These are phyloP conservation scores for Coccomyxa sp. DNA, from an alignment of 139 green algal species.

Conservation along the genomic window DNA sequence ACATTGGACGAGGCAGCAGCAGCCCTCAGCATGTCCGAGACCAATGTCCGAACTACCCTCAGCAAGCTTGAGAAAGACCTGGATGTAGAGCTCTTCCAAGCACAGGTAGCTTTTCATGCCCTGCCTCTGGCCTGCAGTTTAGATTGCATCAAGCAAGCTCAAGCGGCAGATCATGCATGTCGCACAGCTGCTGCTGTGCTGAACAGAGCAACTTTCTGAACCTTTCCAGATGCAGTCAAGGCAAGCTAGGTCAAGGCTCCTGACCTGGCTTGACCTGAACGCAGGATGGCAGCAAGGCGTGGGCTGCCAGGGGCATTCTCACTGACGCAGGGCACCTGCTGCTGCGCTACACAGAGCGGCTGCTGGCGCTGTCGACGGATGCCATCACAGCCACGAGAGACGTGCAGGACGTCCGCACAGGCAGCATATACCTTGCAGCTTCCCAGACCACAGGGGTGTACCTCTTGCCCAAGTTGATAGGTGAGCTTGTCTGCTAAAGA, in stretches of 20 bases:
- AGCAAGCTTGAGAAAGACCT: slow-evolving; percentile 19
- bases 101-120: background rate
- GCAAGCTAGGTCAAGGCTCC: too few species aligned
- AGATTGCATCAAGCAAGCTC: too few species aligned
- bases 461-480: slow-evolving; percentile 33
- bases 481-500: too few species aligned
- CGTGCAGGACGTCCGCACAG: slow-evolving; percentile 22
- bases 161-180: background rate
- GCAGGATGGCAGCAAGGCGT: background rate
- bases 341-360: slow-evolving; percentile 23
- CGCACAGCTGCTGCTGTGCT: background rate
- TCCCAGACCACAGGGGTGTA: slow-evolving; percentile 41
- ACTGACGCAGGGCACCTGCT: slow-evolving; percentile 18
- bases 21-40: background rate
- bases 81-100: slow-evolving; percentile 4
- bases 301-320: background rate
- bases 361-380: slow-evolving; percentile 19
- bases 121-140: background rate
- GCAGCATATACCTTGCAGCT: slow-evolving; percentile 24
- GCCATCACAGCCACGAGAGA: slow-evolving; percentile 13
- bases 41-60: slow-evolving; percentile 4
- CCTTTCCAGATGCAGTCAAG: background rate
- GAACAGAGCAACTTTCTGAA: background rate
- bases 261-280: background rate
- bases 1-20: slow-evolving; percentile 14